Conservation (phyloP, 2,329 filamentous ascomycete genomes). For the Stenocarpella maydis region DNA sequence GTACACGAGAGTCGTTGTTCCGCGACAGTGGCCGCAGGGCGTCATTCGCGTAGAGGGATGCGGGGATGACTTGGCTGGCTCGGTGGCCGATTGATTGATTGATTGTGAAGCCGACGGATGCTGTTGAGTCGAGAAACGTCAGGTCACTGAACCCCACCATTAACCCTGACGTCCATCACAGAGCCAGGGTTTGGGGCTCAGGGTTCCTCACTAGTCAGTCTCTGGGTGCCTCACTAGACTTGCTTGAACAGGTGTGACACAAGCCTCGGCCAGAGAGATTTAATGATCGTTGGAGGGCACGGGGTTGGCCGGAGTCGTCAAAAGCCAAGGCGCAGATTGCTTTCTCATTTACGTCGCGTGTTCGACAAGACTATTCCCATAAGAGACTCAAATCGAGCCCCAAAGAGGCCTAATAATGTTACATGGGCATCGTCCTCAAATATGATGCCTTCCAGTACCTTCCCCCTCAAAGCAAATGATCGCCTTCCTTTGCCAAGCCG, state of each 20-base stretch:
- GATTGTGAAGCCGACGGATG: not conserved
- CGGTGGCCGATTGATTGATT: not conserved
- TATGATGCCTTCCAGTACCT: constrained; percentile 21
- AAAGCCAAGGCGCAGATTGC: constrained; percentile 9
- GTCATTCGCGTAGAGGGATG: not conserved
- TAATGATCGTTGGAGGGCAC: not conserved
- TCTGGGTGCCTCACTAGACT: no score
- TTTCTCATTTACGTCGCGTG: constrained; percentile 26
- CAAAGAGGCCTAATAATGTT: constrained; percentile 8
- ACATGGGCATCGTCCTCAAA: constrained; percentile 25
- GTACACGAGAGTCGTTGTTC: not conserved
- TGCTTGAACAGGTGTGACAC: not conserved
- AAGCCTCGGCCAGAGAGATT: no score
- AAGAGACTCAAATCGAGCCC: constrained; percentile 15
- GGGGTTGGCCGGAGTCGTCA: not conserved
- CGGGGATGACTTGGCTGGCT: not conserved
- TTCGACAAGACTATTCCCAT: constrained; percentile 23
- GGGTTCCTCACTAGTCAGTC: no score
- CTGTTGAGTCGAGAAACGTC: no score
- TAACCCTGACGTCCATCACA: constrained; percentile 5
- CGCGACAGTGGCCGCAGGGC: not conserved
- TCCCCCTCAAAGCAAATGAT: constrained; percentile 24
- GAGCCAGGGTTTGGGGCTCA: not conserved
- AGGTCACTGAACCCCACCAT: not conserved
- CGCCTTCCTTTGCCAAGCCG: constrained; percentile 26